Evolutionary conservation across 768 basidiomycete genomes (phyloP).

Genomic region (Phaeotremella fagi): DNA sequence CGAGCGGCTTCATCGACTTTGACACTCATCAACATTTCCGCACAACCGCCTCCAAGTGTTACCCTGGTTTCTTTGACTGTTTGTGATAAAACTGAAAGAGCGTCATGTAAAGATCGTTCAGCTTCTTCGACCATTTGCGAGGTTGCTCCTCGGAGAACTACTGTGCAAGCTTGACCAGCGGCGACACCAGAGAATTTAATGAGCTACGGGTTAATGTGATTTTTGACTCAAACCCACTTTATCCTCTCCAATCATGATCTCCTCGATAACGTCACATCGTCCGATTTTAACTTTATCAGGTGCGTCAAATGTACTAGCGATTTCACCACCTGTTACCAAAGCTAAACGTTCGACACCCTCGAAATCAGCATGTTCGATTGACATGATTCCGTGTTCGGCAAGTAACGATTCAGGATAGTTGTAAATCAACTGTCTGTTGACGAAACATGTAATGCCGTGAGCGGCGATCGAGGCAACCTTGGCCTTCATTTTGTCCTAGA

Average conservation of each 20-base stretch:
- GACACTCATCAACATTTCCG: constrained; percentile 96
- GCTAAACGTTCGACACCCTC: constrained; percentile 96
- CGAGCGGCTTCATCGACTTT: constrained; percentile 84
- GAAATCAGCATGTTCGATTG: constrained; percentile 97
- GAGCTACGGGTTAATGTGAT: constrained; percentile 55
- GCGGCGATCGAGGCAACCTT: constrained; percentile 92
- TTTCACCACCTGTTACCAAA: constrained; percentile 95
- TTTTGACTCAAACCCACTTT: constrained; percentile 58
- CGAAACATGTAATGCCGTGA: constrained; percentile 94
- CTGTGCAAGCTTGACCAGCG: constrained; percentile 94
- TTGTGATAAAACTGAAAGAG: constrained; percentile 92
- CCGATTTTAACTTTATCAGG: constrained; percentile 91
- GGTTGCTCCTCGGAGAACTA: constrained; percentile 93
- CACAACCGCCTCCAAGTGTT: constrained; percentile 92
- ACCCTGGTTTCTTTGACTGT: constrained; percentile 95
- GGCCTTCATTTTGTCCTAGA: constrained; percentile 98
- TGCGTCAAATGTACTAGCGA: constrained; percentile 88
- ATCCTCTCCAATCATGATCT: constrained; percentile 99
- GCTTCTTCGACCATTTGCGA: constrained; percentile 99
- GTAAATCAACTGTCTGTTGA: constrained; percentile 97
- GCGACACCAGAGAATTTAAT: constrained; percentile 99
- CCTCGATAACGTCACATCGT: constrained; percentile 88
- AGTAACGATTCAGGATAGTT: constrained; percentile 96
- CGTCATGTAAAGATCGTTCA: constrained; percentile 94
- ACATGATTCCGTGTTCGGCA: constrained; percentile 90